Percentiles rank a stretch among this genome's conserved stretches.
phyloP scores from a whole-genome alignment of 345 rosid species.

The Syzygium aromaticum region DNA sequence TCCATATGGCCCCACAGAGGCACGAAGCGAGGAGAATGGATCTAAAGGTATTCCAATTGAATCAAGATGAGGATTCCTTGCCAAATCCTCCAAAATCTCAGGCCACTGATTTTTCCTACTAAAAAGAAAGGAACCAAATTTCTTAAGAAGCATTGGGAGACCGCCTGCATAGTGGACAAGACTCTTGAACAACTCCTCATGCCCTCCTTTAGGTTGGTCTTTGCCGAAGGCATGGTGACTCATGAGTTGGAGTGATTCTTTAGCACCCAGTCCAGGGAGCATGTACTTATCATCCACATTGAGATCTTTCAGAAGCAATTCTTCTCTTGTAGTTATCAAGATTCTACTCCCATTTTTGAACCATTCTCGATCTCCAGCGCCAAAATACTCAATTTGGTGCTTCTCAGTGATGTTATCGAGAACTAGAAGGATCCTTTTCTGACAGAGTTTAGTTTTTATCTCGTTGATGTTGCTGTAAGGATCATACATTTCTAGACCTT shows the following conservation, averaged over 20 bases:
- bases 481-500: neutral
- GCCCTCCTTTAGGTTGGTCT: neutral
- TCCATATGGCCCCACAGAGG: neutral
- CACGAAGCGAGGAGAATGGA: neutral
- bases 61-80: neutral
- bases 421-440: neutral
- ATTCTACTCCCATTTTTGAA: neutral
- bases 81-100: neutral
- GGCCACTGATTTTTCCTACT: neutral
- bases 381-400: too few relatives aligned
- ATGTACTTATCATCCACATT: neutral
- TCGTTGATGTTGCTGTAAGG: neutral
- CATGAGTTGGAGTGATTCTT: neutral
- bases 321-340: slow-evolving; percentile 1
- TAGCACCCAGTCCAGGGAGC: neutral
- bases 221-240: neutral
- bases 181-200: neutral
- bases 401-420: neutral
- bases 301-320: neutral
- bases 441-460: neutral
- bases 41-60: neutral
- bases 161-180: neutral
- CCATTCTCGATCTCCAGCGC: neutral
- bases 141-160: neutral
- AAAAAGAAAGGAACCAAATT: neutral